Conservation (phyloP, 1,139 yeast genomes). For the Dujonia santamariae region DNA sequence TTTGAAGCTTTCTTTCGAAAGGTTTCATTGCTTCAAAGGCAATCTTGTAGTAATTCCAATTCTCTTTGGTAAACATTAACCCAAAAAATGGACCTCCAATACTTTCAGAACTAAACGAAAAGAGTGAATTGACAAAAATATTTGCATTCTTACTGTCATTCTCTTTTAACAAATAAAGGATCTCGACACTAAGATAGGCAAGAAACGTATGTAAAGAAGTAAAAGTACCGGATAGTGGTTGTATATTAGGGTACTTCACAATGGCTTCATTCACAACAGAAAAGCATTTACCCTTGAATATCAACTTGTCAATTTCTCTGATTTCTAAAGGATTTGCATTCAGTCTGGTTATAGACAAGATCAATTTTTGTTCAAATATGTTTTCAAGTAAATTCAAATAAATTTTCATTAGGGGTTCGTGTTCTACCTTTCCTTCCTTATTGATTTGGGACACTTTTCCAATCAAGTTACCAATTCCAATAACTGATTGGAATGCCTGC, state of each 20-base stretch:
- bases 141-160: not conserved
- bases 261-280: conserved; percentile 25
- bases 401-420: conserved; percentile 1
- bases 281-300: conserved; percentile 33
- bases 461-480: conserved; percentile 30
- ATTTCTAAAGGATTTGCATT: conserved; percentile 13
- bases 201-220: conserved; percentile 1
- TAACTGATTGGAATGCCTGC: conserved; percentile 17
- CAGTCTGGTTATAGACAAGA: not conserved
- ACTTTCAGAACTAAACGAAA: conserved; percentile 19
- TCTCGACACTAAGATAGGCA: not conserved
- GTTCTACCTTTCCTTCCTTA: too few species aligned
- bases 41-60: conserved; percentile 19
- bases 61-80: conserved; percentile 17
- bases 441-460: too few species aligned
- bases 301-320: conserved; percentile 34
- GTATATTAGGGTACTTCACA: too few species aligned
- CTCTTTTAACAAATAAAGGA: not conserved
- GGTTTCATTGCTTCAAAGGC: conserved; percentile 21
- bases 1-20: conserved; percentile 22
- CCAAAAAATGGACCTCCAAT: conserved; percentile 19
- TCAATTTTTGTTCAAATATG: not conserved
- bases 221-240: too few species aligned
- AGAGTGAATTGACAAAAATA: conserved; percentile 21
- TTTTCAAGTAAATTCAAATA: conserved; percentile 11